Evolutionary conservation across 2,329 filamentous ascomycete species (phyloP).

Genomic region (Aspergillus quadrilineatus): DNA sequence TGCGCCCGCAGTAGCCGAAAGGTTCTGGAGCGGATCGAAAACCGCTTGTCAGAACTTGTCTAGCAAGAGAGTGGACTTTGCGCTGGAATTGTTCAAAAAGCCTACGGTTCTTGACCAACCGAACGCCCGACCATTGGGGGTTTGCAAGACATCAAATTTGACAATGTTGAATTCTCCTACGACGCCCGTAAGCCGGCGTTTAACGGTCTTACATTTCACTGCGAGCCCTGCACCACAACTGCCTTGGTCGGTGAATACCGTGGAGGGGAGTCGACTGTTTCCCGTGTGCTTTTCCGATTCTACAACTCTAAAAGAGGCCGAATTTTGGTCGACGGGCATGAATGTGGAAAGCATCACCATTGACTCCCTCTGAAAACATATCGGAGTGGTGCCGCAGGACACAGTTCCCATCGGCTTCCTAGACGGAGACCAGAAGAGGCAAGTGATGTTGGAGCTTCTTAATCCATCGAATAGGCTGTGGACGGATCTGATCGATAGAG

Average conservation of each 20-base stretch:
- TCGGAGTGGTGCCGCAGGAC: constrained; percentile 95
- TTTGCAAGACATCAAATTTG: constrained; percentile 80
- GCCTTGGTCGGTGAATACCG: constrained; percentile 96
- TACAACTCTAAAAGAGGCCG: constrained; percentile 80
- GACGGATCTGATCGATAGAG: background rate
- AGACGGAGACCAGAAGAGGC: background rate
- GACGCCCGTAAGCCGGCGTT: constrained; percentile 82
- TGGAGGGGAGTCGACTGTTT: constrained; percentile 94
- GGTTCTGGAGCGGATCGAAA: no score
- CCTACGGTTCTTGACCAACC: constrained; percentile 83
- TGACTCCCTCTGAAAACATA: constrained; percentile 84
- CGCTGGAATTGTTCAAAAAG: constrained; percentile 86
- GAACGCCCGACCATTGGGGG: constrained; percentile 60
- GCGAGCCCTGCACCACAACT: constrained; percentile 85
- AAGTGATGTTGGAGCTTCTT: background rate
- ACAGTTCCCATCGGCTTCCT: constrained; percentile 61
- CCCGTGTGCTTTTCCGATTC: constrained; percentile 93
- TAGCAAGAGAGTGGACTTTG: no score
- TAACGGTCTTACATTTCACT: constrained; percentile 79
- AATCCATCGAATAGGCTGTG: constrained; percentile 3
- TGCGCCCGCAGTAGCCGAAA: no score
- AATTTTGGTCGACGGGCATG: constrained; percentile 79
- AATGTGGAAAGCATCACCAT: constrained; percentile 89
- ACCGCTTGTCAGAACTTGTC: no score
- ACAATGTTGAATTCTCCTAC: constrained; percentile 88